Base-by-base conservation (phyloP, 768 basidiomycete genomes). In the Hericium erinaceus region DNA sequence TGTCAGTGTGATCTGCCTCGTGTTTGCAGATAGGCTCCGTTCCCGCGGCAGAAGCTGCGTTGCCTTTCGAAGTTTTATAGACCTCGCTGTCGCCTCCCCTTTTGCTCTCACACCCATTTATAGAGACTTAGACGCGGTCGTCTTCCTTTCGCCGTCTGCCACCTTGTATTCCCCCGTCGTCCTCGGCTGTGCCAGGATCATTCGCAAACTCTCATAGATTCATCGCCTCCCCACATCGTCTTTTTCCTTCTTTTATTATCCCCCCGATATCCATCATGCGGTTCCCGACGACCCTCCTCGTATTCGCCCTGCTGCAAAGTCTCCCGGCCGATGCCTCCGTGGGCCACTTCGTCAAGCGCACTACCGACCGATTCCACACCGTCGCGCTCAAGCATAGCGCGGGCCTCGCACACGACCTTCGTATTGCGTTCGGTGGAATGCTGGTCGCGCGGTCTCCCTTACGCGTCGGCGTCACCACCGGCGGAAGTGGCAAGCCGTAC, bases 401-500 rank as follows among this genome's bases (percentile, higher is more conserved):
- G 50, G 77, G 70, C 56, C 73, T 91, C 28, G 85, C 87, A 16
- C 77, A 76, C 56, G 89, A 91, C 68, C 75, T 91, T 57, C 84
- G 87, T 28, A 65, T 83, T 38, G 84, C 84, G 12, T 82, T 90
- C 64, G 71, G 77, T 20, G 75, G 77, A 22, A 70, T 85, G 24
- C 72, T 84, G 11, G 70, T 77, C 33, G 67, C 57, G 12, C 58
- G 60, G 40, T 56, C 60, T 12, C 13, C 39, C 20, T 13, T 16
- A 0, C 55, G 49, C 28, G 13, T 20, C 16, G 66, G 68, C 53
- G 55, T 65, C 8, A 62, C 44, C 44, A 6, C 44, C 22, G 44
- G 44, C 2, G 28, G 28, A 9, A 51, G 18, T 51, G 22, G n/a
- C 20, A 51, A 51, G 49, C 22, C 49, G 20, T 37, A 51, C 12